Base-by-base conservation (phyloP, 768 basidiomycete genomes). In the Terana coerulea region DNA sequence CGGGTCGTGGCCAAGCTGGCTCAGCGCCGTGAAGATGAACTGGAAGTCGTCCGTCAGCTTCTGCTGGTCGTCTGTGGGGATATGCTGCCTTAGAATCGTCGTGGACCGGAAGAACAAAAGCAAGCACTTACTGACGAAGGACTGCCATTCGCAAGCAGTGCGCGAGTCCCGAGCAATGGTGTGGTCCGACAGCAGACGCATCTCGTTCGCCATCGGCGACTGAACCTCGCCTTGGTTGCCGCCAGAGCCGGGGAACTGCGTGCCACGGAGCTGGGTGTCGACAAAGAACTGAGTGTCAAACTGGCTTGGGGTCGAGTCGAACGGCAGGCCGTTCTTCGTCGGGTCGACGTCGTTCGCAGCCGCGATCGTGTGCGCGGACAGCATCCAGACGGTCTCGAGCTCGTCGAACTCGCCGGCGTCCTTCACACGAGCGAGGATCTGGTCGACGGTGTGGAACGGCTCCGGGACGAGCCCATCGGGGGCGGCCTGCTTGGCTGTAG, bases 71-170 rank as follows among this genome's bases (percentile, higher is more conserved):
- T 51, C 55, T 56, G 46, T 15, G 29, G 41, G 31, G 31, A 15
- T 37, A 19, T 37, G 14, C 19, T 10, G n/a, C n/a, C n/a, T n/a
- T n/a, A n/a, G n/a, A n/a, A n/a, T n/a, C n/a, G n/a, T n/a, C n/a
- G n/a, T n/a, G n/a, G n/a, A n/a, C n/a, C n/a, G n/a, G n/a, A n/a
- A n/a, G n/a, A n/a, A n/a, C n/a, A n/a, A n/a, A n/a, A 12, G 15
- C n/a, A 35, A 40, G 10, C 8, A 55, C 54, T 37, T 33, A 58
- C 56, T 53, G 39, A 59, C 61, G 50, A 65, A 62, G 7, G 58
- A 58, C 52, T 65, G 64, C 62, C 62, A 65, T 33, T 60, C 58
- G 53, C 64, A 65, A 34, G 64, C 62, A 33, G 64, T 66, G 24
- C 63, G 53, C 17, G 61, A 49, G 53, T 66, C 64, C 12, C 64